Conservation (phyloP, 2,329 filamentous ascomycete species). For the Hymenoscyphus albidus region DNA sequence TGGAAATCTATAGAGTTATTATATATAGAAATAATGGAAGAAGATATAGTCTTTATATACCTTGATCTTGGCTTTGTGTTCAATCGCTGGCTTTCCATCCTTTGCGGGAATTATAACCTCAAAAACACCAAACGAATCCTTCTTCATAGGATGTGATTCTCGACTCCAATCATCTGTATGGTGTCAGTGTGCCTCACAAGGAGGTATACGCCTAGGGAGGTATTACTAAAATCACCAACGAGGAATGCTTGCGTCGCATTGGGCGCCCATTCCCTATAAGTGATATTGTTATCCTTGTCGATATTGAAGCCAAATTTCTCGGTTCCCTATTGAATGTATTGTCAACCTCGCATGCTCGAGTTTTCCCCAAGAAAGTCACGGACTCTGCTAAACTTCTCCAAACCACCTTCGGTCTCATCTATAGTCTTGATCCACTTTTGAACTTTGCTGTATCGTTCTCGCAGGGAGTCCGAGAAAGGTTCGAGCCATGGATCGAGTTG, state of each 20-base stretch:
- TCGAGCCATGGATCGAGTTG: slow-evolving; percentile 85
- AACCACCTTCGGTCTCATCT: slow-evolving; percentile 76
- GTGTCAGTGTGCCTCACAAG: slow-evolving; percentile 21
- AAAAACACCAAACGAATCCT: slow-evolving; percentile 80
- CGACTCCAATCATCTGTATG: slow-evolving; percentile 77
- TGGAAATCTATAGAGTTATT: slow-evolving; percentile 61
- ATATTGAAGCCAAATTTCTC: slow-evolving; percentile 86
- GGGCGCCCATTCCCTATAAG: slow-evolving; percentile 94
- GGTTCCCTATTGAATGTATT: slow-evolving; percentile 57
- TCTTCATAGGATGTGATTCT: slow-evolving; percentile 80
- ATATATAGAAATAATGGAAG: slow-evolving; percentile 1
- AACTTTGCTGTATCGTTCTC: slow-evolving; percentile 71
- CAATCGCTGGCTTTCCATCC: slow-evolving; percentile 72
- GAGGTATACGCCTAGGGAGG: slow-evolving; percentile 15
- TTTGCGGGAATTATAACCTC: slow-evolving; percentile 72
- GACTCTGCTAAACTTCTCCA: slow-evolving; percentile 88
- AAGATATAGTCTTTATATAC: slow-evolving; percentile 41
- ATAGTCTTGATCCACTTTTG: slow-evolving; percentile 85
- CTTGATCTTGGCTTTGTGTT: slow-evolving; percentile 96
- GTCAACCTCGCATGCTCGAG: background rate
- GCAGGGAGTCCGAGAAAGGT: slow-evolving; percentile 76
- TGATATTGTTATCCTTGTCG: slow-evolving; percentile 75
- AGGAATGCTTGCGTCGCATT: slow-evolving; percentile 81
- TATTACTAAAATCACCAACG: slow-evolving; percentile 86
- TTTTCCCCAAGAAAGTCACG: slow-evolving; percentile 25